Evolutionary conservation across 768 basidiomycete species (phyloP), one percentile per base, ranked within the genome.

Genomic region (Hortiboletus flavorubellus): DNA sequence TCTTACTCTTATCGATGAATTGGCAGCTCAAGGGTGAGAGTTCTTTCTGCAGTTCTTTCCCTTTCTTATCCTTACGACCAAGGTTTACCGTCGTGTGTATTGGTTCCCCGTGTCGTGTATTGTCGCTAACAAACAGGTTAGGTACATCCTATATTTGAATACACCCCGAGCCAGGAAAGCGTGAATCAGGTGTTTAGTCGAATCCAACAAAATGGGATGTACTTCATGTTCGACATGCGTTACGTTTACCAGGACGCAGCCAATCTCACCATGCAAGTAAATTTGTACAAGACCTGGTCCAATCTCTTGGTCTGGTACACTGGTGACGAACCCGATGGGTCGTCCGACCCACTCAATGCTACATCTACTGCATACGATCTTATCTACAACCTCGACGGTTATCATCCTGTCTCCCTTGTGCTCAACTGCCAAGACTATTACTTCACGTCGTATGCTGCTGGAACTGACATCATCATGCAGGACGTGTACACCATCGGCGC

Each of bases 151-250:
- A 76, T 91, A 16, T 89, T 90, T 1, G 73, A 80, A 2, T 86
- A 82, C 58, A 77, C 62, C 78, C 85, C 64, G 78, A 33, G 78
- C 79, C 75, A 5, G 70, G 84, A 2, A 73, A 82, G 47, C 31
- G 31, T 66, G 34, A 49, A 58, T 7, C 63, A 74, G 23, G 82
- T 89, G 15, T 67, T 90, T n/a, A 79, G 87, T 62, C 75, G 77
- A 35, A 86, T 89, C 82, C 80, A 86, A 64, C 78, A 85, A 55
- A 80, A 83, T 0, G 80, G 80, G 0, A 16, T 68, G 45, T 91
- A 86, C 62, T 75, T 91, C 44, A 89, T 91, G 82, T 92, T 90
- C 60, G 88, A 91, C 66, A 89, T 92, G 89, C 80, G 89, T 57
- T 75, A 70, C 80, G 77, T 76, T 1, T 91, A 90, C 72, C 80